phyloP scores from a whole-genome alignment of 495 filamentous ascomycete species.

The Durotheca rogersii region DNA sequence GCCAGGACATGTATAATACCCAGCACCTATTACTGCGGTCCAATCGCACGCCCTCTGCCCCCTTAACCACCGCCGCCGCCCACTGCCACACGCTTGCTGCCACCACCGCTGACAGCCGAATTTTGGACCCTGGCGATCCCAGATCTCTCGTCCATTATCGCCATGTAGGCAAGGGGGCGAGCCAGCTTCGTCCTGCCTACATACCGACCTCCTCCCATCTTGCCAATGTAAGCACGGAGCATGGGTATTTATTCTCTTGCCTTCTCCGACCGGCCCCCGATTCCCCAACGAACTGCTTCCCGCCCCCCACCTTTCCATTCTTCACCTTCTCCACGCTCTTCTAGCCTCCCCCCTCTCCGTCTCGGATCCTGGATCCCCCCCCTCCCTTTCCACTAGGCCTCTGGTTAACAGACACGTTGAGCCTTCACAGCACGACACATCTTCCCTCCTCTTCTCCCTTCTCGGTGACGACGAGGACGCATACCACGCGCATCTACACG shows the following conservation, averaged over 20 bases:
- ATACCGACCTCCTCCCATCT: too few species aligned
- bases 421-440: background rate
- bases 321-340: background rate
- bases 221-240: too few species aligned
- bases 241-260: too few species aligned
- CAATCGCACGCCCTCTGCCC: background rate
- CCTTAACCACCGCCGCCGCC: background rate
- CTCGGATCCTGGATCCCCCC: background rate
- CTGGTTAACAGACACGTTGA: constrained; percentile 25
- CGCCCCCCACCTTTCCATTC: background rate
- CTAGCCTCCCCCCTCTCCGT: constrained; percentile 3
- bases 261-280: too few species aligned
- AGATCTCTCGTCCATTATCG: constrained; percentile 24
- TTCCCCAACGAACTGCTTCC: background rate
- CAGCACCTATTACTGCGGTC: too few species aligned
- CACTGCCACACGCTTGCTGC: background rate
- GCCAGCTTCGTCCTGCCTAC: too few species aligned
- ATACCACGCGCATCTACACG: background rate
- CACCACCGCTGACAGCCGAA: constrained; percentile 9
- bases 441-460: background rate
- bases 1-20: too few species aligned
- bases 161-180: too few species aligned
- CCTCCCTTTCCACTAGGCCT: constrained; percentile 10
- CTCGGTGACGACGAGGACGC: background rate
- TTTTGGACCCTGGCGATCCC: constrained; percentile 28